Evolutionary conservation across 768 basidiomycete genomes (phyloP).

Genomic region (Tylopilus rubrobrunneus): DNA sequence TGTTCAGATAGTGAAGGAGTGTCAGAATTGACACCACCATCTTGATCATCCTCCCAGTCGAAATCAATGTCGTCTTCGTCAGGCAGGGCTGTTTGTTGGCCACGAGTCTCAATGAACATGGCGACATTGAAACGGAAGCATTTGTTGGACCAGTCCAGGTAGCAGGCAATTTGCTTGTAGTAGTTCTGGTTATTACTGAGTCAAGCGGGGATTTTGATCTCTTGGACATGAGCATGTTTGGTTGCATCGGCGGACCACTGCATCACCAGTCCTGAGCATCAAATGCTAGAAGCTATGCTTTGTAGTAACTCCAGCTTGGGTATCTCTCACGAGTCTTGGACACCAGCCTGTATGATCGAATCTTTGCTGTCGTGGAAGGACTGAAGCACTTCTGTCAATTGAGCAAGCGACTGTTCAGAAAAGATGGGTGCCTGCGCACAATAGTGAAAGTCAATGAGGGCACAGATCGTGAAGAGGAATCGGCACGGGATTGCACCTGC

Average conservation of each 20-base stretch:
- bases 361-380: constrained; percentile 37
- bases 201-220: background rate
- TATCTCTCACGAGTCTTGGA: background rate
- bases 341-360: constrained; percentile 26
- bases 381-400: constrained; percentile 14
- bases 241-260: background rate
- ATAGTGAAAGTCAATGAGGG: background rate
- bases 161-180: too few relatives aligned
- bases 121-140: background rate
- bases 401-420: background rate
- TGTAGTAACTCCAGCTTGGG: background rate
- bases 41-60: background rate
- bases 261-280: background rate
- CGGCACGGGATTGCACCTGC: background rate
- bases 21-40: too few relatives aligned
- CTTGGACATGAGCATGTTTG: background rate
- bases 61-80: background rate
- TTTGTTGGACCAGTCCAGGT: background rate
- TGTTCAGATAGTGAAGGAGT: too few relatives aligned
- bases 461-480: background rate
- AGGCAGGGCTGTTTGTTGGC: background rate
- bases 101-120: background rate
- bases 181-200: too few relatives aligned
- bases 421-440: background rate
- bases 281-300: background rate